A percentile compares a stretch with the other conserved stretches of the same genome.
Evolutionary conservation across 148 eudicot genomes (phyloP).

Genomic region (Nepenthes mirabilis): DNA sequence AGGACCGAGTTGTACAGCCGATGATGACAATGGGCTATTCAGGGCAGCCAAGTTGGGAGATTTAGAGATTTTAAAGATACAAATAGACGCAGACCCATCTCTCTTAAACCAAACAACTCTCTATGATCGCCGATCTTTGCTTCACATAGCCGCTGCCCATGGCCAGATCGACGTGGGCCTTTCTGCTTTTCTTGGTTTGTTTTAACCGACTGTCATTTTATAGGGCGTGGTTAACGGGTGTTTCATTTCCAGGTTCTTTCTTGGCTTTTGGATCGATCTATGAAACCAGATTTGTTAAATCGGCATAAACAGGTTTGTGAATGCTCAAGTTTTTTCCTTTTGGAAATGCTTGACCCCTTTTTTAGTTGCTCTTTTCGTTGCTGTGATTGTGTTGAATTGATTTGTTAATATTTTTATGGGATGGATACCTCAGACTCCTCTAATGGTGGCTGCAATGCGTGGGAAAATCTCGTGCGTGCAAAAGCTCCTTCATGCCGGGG

Average conservation of each 20-base stretch:
- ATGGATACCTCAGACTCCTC: slow-evolving; percentile 58
- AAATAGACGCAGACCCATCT: slow-evolving; percentile 31
- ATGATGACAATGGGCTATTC: slow-evolving; percentile 34
- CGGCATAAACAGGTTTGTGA: slow-evolving; percentile 67
- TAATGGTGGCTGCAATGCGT: slow-evolving; percentile 94
- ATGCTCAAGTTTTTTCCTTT: neutral
- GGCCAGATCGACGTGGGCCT: slow-evolving; percentile 81
- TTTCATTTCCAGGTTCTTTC: slow-evolving; percentile 39
- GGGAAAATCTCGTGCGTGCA: slow-evolving; percentile 76
- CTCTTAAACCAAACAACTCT: slow-evolving; percentile 33
- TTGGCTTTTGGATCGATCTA: slow-evolving; percentile 64
- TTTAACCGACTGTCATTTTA: neutral
- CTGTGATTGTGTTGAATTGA: neutral
- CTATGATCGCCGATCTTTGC: slow-evolving; percentile 70
- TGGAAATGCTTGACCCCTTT: neutral
- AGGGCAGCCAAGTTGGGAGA: slow-evolving; percentile 59
- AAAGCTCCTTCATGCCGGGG: slow-evolving; percentile 83
- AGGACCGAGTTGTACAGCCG: slow-evolving; percentile 46
- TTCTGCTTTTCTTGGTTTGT: neutral
- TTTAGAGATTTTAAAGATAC: slow-evolving; percentile 24
- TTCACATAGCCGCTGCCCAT: slow-evolving; percentile 82
- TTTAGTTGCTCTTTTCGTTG: neutral
- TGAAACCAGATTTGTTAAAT: slow-evolving; percentile 70
- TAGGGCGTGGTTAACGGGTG: slow-evolving; percentile 3
- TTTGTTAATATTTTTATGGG: neutral